Percentiles rank a stretch among this genome's conserved stretches.
Evolutionary conservation across 83 land plant species (phyloP).

Genomic region (Picea engelmannii): DNA sequence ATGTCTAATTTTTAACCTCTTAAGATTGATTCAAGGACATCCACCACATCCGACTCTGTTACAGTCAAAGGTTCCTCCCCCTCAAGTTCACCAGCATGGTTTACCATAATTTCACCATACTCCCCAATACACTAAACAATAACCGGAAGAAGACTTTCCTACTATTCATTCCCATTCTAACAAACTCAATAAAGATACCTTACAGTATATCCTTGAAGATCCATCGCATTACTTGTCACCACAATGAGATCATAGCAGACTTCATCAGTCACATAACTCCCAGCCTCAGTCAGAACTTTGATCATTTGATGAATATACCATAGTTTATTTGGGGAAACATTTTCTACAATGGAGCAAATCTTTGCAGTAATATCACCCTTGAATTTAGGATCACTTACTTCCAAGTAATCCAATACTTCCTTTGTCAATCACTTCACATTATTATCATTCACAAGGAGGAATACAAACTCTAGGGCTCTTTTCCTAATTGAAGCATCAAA

Average conservation of each 20-base stretch:
- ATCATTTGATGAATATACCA: too few relatives aligned
- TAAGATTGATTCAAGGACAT: conserved; percentile 72
- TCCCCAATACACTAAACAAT: conserved; percentile 99
- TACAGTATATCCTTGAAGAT: conserved; percentile 94
- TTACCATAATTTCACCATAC: conserved; percentile 95
- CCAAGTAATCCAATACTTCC: conserved; percentile 89
- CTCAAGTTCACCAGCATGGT: conserved; percentile 74
- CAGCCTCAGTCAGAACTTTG: conserved; percentile 59
- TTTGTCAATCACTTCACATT: conserved; percentile 94
- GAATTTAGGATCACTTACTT: conserved; percentile 95
- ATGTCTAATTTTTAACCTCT: conserved; percentile 57
- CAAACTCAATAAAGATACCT: conserved; percentile 78
- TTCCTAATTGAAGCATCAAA: conserved; percentile 94
- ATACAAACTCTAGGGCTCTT: conserved; percentile 95
- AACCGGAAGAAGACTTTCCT: conserved; percentile 91
- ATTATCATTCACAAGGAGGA: conserved; percentile 83
- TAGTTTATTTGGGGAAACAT: conserved; percentile 20
- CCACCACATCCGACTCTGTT: conserved; percentile 91
- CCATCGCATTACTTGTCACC: conserved; percentile 85
- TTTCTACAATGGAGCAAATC: conserved; percentile 95
- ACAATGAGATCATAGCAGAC: conserved; percentile 86
- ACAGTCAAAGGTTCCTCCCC: conserved; percentile 93
- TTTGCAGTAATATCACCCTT: conserved; percentile 91
- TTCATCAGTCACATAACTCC: conserved; percentile 87
- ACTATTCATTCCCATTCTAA: conserved; percentile 74